These are phyloP conservation scores for Aquilaria sinensis DNA, from an alignment of 345 rosid species.

Conservation along the genomic window DNA sequence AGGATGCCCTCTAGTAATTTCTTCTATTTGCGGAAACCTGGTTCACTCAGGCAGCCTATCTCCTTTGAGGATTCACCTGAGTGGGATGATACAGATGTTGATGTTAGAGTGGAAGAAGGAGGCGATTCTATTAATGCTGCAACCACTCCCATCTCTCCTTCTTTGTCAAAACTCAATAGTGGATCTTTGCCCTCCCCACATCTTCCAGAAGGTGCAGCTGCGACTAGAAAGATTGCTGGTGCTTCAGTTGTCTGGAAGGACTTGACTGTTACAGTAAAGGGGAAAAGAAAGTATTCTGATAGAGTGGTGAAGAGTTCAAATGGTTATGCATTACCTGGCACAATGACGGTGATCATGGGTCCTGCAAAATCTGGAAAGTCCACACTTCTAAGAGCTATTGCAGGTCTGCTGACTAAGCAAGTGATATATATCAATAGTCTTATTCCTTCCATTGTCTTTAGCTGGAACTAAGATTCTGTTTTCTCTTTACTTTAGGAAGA, in stretches of 20 bases:
- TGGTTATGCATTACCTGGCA: conserved; percentile 95
- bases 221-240: conserved; percentile 72
- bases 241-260: conserved; percentile 96
- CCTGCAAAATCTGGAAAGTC: conserved; percentile 99
- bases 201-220: conserved; percentile 46
- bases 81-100: conserved; percentile 92
- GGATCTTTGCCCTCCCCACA: conserved; percentile 84
- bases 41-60: conserved; percentile 86
- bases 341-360: conserved; percentile 99
- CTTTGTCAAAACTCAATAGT: conserved; percentile 80
- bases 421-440: neutral
- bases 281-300: conserved; percentile 88
- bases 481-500: conserved; percentile 55
- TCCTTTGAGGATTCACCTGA: conserved; percentile 99
- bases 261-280: conserved; percentile 81
- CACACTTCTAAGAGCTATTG: conserved; percentile 80
- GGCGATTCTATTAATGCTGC: conserved; percentile 79
- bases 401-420: conserved; percentile 40
- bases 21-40: conserved; percentile 93
- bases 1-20: conserved; percentile 93
- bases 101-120: conserved; percentile 68
- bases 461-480: conserved; percentile 11
- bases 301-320: conserved; percentile 88
- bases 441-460: neutral
- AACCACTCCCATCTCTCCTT: conserved; percentile 72